Percentiles rank a stretch among this genome's conserved stretches.
Evolutionary conservation across 2,329 filamentous ascomycete species (phyloP).

Genomic region (Colletotrichum sp.): DNA sequence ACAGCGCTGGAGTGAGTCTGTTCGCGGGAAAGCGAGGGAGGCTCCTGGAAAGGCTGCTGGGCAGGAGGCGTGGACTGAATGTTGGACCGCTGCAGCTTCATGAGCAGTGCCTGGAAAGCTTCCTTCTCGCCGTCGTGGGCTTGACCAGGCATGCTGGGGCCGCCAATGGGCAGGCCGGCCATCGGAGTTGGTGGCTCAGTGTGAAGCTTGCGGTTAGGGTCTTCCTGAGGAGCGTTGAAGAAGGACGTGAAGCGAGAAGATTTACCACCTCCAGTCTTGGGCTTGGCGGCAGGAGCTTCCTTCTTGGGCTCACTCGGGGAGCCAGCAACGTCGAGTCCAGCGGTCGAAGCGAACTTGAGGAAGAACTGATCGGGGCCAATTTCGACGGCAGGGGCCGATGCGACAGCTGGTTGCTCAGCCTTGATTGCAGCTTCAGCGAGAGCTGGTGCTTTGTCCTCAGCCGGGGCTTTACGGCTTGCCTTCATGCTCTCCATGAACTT

Average conservation of each 20-base stretch:
- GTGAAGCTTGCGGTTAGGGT: slow-evolving; percentile 49
- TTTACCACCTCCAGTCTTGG: slow-evolving; percentile 63
- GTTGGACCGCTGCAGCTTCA: slow-evolving; percentile 75
- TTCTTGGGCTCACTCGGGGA: slow-evolving; percentile 53
- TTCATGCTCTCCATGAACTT: slow-evolving; percentile 95
- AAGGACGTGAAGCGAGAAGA: slow-evolving; percentile 88
- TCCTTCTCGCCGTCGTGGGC: slow-evolving; percentile 75
- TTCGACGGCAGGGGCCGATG: slow-evolving; percentile 69
- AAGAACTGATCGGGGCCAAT: slow-evolving; percentile 81
- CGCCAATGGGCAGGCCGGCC: slow-evolving; percentile 31
- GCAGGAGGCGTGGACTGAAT: slow-evolving; percentile 49
- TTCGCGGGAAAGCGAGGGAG: slow-evolving; percentile 32
- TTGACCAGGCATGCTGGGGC: slow-evolving; percentile 31
- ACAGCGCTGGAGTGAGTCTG: slow-evolving; percentile 36
- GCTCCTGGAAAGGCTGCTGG: slow-evolving; percentile 47
- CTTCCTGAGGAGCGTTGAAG: slow-evolving; percentile 66
- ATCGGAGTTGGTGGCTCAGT: slow-evolving; percentile 54
- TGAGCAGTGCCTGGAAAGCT: slow-evolving; percentile 81
- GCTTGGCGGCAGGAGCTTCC: slow-evolving; percentile 49
- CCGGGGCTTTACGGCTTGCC: slow-evolving; percentile 56
- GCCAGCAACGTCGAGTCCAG: slow-evolving; percentile 48
- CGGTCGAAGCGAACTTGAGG: slow-evolving; percentile 52
- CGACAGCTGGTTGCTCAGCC: slow-evolving; percentile 58
- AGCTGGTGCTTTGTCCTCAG: slow-evolving; percentile 40
- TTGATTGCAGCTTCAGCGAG: slow-evolving; percentile 44